Evolutionary conservation across 148 eudicot species (phyloP).

Genomic region (Camellia lanceoleosa): DNA sequence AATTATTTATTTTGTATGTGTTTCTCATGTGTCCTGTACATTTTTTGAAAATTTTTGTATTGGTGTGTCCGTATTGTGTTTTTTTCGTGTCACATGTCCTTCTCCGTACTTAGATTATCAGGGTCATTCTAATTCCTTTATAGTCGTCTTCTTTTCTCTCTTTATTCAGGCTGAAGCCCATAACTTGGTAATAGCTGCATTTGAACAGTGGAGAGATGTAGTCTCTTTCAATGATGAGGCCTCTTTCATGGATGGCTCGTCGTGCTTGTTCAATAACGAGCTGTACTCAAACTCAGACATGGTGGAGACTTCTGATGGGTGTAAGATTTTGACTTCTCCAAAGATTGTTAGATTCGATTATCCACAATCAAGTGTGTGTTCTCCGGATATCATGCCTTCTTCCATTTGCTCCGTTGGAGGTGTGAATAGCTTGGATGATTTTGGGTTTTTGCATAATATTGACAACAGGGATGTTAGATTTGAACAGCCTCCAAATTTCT

Average conservation of each 20-base stretch:
- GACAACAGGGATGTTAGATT: conserved; percentile 44
- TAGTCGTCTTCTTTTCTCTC: not conserved
- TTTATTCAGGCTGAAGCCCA: conserved; percentile 56
- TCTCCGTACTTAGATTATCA: too few relatives aligned
- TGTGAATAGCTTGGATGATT: conserved; percentile 24
- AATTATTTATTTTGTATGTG: too few relatives aligned
- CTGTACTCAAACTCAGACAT: too few relatives aligned
- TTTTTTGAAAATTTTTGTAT: too few relatives aligned
- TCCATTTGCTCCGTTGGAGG: conserved; percentile 47
- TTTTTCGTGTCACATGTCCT: too few relatives aligned
- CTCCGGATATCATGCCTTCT: conserved; percentile 60
- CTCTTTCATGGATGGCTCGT: conserved; percentile 36
- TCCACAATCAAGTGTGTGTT: conserved; percentile 33
- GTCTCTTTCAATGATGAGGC: conserved; percentile 56
- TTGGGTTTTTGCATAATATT: conserved; percentile 32
- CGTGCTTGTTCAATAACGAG: too few relatives aligned
- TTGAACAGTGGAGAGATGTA: conserved; percentile 58
- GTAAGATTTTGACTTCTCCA: not conserved
- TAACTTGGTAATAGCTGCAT: conserved; percentile 55
- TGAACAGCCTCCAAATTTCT: conserved; percentile 39
- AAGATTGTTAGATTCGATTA: conserved; percentile 27
- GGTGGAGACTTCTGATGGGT: too few relatives aligned
- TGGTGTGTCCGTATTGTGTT: too few relatives aligned
- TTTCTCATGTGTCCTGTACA: too few relatives aligned
- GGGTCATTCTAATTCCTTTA: not conserved